Base-by-base conservation (phyloP, 1,284 basidiomycete genomes). In the Takashimella tepidaria region DNA sequence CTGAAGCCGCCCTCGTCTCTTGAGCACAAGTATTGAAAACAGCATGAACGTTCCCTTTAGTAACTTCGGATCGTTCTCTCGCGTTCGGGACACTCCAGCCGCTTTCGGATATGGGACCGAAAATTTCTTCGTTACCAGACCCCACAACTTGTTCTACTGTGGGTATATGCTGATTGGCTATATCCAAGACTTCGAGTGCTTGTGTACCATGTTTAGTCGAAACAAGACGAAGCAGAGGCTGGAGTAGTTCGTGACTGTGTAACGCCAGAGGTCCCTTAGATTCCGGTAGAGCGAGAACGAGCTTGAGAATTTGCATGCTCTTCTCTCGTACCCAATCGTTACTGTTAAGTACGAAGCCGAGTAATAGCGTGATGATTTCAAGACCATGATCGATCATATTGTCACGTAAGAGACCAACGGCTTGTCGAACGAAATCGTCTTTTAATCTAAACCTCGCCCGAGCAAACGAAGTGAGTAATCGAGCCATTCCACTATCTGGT, bases 391-490 rank as follows among this genome's bases (percentile, higher is more conserved):
- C 63, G 66, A 21, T 82, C 83, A 76, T 58, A 55, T 87, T 92
- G 65, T 93, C 89, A 25, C 89, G 84, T 42, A 97, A 80, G 61
- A 88, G 86, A 2, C 83, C 80, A 19, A 91, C 85, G 0, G 91
- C 92, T 69, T 97, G 92, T 2, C 91, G 84, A 54, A 95, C 81
- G 73, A 97, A 92, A 72, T 97, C 92, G 53, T 97, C 93, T 69
- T 88, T 88, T 2, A 91, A 91, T 43, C 92, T 81, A 80, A 97
- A 97, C 44, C 90, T 87, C 21, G 81, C 79, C 72, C 89, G 90
- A 41, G 89, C 84, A 60, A 95, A 92, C 5, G 90, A 93, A 1
- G 81, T 86, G 82, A 95, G 88, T 62, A 97, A 87, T 27, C 89
- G 86, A 54, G 83, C 59, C 31, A 37, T 37, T 8, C 31, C 31